Evolutionary conservation across 2,329 filamentous ascomycete species (phyloP), one percentile per base, ranked within the genome.

Genomic region (Neonectria punicea): DNA sequence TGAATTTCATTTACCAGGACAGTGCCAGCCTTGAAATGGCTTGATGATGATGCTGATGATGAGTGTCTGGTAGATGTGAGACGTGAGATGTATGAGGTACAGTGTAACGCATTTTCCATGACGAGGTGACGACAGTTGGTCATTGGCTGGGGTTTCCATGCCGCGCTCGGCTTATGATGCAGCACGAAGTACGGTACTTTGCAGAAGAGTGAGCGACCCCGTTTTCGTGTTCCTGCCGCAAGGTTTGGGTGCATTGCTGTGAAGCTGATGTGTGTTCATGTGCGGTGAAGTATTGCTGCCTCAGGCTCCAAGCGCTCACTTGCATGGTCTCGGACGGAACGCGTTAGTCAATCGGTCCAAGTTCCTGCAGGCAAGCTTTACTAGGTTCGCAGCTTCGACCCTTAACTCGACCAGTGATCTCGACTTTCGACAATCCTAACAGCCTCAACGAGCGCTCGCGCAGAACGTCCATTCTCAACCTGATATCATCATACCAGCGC

Each of bases 281-380:
- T 25, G 25, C 25, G 25, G 6, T 25, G 25, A 25, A 25, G 25
- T 20, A 16, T 18, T 56, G 14, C 18, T 60, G 72, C 72, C 72
- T 74, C 61, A 74, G 72, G 72, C 67, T 71, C 16, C 6, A 62
- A 47, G 14, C 3, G 39, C n/a, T 43, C 10, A 43, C 8, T 9
- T 56, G 56, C 46, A 59, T 36, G 55, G 25, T 25, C 25, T 25
- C 25, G n/a, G n/a, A 43, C n/a, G 9, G 9, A 43, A 61, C 61
- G 61, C 61, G 56, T 18, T 63, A 63, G 60, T 39, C 41, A 46
- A 54, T 57, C 58, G 54, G 49, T 56, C 18, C 18, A 36, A 65
- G 65, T 58, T 61, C 63, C 68, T 67, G 70, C 64, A 73, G 58
- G 67, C 59, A 58, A 73, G 60, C 70, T 74, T 70, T 65, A 70